Conservation (phyloP, 2,329 filamentous ascomycete genomes). For the Magnaporthiopsis rhizophila region DNA sequence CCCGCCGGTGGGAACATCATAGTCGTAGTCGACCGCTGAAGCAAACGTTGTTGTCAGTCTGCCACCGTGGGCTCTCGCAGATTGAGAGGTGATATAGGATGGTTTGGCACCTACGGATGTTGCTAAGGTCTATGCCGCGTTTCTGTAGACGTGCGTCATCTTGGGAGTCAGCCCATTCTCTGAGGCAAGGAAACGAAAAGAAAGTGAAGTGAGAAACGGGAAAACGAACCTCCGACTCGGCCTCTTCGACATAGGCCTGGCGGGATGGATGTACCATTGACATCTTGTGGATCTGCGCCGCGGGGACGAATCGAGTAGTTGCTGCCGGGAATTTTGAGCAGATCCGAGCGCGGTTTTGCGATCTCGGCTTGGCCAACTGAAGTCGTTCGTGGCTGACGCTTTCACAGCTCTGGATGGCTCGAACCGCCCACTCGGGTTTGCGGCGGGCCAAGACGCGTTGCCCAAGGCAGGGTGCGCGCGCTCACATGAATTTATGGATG, state of each 20-base stretch:
- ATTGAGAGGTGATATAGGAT: too few relatives aligned
- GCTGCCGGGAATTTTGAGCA: background rate
- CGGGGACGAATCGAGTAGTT: background rate
- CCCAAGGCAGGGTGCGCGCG: background rate
- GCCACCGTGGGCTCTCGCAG: background rate
- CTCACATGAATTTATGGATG: background rate
- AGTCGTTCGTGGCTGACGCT: background rate
- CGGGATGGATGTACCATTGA: constrained; percentile 75
- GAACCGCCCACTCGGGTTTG: background rate
- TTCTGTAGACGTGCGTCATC: constrained; percentile 19
- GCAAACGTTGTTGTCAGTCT: constrained; percentile 8
- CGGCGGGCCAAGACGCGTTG: background rate
- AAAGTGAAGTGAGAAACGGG: constrained; percentile 8
- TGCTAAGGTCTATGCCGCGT: constrained; percentile 38
- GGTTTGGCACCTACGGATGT: constrained; percentile 30
- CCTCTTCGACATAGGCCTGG: constrained; percentile 91
- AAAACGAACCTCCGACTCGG: constrained; percentile 52
- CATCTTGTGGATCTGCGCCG: background rate
- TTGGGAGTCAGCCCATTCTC: background rate
- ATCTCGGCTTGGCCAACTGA: too few relatives aligned
- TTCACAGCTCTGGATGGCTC: background rate
- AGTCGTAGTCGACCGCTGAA: constrained; percentile 63
- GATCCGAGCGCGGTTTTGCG: background rate
- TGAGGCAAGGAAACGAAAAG: background rate
- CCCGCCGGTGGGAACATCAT: constrained; percentile 58